Evolutionary conservation across 495 filamentous ascomycete species (phyloP).

Genomic region (Penicillium ochrochloron): DNA sequence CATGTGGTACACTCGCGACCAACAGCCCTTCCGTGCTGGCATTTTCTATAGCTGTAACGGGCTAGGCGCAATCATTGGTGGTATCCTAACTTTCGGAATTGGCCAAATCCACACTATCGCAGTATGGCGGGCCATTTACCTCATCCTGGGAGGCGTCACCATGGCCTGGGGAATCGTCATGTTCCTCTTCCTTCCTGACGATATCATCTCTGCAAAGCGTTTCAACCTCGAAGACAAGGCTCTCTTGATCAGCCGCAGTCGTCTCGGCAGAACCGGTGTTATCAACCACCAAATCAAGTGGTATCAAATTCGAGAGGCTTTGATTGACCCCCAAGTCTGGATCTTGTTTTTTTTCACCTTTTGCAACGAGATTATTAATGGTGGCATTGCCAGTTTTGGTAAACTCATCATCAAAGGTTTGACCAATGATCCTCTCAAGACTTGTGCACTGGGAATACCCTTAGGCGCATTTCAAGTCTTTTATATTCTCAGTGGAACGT

Average conservation of each 20-base stretch:
- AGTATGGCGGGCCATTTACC: constrained; percentile 47
- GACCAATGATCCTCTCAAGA: constrained; percentile 32
- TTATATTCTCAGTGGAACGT: constrained; percentile 41
- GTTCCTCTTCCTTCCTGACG: constrained; percentile 43
- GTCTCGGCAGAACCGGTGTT: constrained; percentile 45
- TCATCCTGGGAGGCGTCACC: constrained; percentile 44
- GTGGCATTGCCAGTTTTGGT: constrained; percentile 43
- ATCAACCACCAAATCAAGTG: constrained; percentile 48
- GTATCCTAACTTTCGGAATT: constrained; percentile 55
- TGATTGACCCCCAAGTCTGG: constrained; percentile 44
- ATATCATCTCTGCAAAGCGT: constrained; percentile 42
- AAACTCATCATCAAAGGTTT: constrained; percentile 48
- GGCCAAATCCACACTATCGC: constrained; percentile 51
- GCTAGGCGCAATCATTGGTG: constrained; percentile 51
- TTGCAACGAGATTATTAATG: constrained; percentile 45
- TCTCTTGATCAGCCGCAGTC: constrained; percentile 43
- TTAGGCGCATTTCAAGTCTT: constrained; percentile 46
- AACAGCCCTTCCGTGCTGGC: constrained; percentile 39
- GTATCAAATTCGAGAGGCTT: constrained; percentile 51
- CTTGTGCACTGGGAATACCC: constrained; percentile 43
- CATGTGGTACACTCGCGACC: constrained; percentile 39
- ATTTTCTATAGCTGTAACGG: constrained; percentile 53
- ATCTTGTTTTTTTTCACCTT: constrained; percentile 46
- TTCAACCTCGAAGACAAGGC: constrained; percentile 46
- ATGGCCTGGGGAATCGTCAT: constrained; percentile 44